Percentiles rank a stretch among this genome's conserved stretches.
Evolutionary conservation across 805 yeast genomes (phyloP).

Genomic region (Millerago galiae): DNA sequence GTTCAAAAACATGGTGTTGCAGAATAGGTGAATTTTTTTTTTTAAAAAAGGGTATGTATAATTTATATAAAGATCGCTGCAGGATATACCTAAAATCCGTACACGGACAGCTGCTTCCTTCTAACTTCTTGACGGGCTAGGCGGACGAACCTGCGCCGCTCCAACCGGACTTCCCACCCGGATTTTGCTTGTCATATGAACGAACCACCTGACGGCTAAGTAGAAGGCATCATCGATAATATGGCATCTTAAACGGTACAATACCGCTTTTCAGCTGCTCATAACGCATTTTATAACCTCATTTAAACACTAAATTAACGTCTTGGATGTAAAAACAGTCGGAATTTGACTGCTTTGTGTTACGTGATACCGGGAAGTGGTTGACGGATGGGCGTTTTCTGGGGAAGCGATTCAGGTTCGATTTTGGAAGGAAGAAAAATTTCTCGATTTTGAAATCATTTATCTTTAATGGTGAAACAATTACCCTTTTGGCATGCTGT

Average conservation of each 20-base stretch:
- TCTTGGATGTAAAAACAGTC: neutral
- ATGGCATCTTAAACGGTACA: neutral
- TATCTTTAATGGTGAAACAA: constrained; percentile 5
- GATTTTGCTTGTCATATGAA: neutral
- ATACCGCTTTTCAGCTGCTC: too few relatives aligned
- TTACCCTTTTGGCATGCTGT: constrained; percentile 28
- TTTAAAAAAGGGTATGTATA: too few relatives aligned
- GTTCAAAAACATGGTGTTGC: too few relatives aligned
- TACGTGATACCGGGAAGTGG: too few relatives aligned
- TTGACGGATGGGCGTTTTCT: too few relatives aligned
- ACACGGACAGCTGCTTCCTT: neutral
- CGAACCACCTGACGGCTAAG: neutral
- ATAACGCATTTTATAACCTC: too few relatives aligned
- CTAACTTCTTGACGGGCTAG: neutral
- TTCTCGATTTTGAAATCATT: too few relatives aligned
- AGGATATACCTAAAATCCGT: neutral
- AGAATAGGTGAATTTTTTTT: too few relatives aligned
- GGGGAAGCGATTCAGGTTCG: neutral
- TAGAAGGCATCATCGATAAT: neutral
- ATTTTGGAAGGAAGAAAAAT: neutral
- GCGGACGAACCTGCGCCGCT: constrained; percentile 1
- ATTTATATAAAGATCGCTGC: too few relatives aligned
- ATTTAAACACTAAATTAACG: too few relatives aligned
- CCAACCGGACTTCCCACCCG: constrained; percentile 1
- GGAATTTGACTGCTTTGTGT: neutral